Conservation (phyloP, 306 rosid genomes). For the Purshia tridentata region DNA sequence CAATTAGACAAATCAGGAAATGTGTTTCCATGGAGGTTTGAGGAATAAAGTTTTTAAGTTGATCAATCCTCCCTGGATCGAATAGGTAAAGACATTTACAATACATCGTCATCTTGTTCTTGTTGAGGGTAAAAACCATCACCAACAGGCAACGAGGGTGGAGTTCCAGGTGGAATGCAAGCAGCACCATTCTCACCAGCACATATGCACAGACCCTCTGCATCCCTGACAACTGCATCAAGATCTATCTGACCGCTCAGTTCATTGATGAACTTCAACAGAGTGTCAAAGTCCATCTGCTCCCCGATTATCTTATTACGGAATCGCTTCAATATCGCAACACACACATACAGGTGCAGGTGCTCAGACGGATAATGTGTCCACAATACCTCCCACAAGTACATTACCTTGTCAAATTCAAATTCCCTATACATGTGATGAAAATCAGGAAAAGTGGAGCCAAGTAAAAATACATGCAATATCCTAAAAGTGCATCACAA, state of each 20-base stretch:
- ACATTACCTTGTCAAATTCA: constrained; percentile 74
- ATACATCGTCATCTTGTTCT: constrained; percentile 63
- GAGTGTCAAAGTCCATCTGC: constrained; percentile 95
- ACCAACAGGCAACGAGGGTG: constrained; percentile 84
- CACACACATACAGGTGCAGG: constrained; percentile 86
- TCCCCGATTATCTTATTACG: constrained; percentile 81
- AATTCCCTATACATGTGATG: constrained; percentile 55
- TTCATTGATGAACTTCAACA: constrained; percentile 91
- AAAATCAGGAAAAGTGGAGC: constrained; percentile 2
- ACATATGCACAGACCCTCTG: constrained; percentile 84
- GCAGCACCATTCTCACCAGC: constrained; percentile 95
- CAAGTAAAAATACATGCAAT: background rate
- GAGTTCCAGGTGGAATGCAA: constrained; percentile 97
- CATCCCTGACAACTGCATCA: constrained; percentile 75
- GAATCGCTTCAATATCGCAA: constrained; percentile 80
- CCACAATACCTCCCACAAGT: constrained; percentile 95
- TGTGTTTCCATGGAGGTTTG: too few species aligned
- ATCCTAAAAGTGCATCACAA: background rate
- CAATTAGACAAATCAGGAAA: background rate
- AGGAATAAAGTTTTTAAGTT: background rate
- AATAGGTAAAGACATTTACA: constrained; percentile 38
- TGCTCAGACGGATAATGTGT: constrained; percentile 87
- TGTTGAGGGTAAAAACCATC: constrained; percentile 62
- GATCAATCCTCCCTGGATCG: background rate
- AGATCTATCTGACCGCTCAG: constrained; percentile 83